Conservation (phyloP, 768 basidiomycete species). For the Hortiboletus flavorubellus region DNA sequence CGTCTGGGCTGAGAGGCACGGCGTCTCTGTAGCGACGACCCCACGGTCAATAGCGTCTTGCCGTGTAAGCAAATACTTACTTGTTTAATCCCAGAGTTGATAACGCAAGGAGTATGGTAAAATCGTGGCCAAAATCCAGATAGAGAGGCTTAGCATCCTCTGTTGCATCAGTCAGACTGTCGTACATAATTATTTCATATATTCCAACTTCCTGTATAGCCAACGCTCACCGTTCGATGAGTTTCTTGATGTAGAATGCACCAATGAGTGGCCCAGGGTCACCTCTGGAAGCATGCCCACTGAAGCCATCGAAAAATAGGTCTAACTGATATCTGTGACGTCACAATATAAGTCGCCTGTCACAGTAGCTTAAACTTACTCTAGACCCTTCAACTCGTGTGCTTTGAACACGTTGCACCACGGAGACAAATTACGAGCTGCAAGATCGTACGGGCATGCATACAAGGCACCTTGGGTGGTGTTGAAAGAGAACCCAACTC, state of each 20-base stretch:
- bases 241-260: constrained; percentile 36
- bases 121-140: constrained; percentile 43
- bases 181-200: not conserved
- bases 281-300: constrained; percentile 30
- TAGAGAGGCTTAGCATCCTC: constrained; percentile 30
- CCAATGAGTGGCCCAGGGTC: constrained; percentile 35
- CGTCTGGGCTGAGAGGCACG: constrained; percentile 26
- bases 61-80: constrained; percentile 14
- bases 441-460: constrained; percentile 41
- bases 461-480: constrained; percentile 39
- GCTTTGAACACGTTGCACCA: constrained; percentile 40
- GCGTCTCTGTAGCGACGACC: constrained; percentile 26
- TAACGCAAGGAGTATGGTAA: constrained; percentile 36
- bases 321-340: constrained; percentile 36
- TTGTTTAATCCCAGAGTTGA: constrained; percentile 37
- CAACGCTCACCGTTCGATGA: constrained; percentile 35
- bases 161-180: constrained; percentile 29
- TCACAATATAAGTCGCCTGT: not conserved
- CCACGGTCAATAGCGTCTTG: not conserved
- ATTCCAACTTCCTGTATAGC: not conserved
- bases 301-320: constrained; percentile 32
- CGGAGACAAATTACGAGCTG: constrained; percentile 33
- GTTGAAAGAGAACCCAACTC: constrained; percentile 28
- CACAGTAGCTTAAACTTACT: constrained; percentile 24
- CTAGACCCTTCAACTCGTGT: constrained; percentile 34